Base-by-base conservation (phyloP, 2,329 filamentous ascomycete species). In the Atkinsonella hypoxylon region DNA sequence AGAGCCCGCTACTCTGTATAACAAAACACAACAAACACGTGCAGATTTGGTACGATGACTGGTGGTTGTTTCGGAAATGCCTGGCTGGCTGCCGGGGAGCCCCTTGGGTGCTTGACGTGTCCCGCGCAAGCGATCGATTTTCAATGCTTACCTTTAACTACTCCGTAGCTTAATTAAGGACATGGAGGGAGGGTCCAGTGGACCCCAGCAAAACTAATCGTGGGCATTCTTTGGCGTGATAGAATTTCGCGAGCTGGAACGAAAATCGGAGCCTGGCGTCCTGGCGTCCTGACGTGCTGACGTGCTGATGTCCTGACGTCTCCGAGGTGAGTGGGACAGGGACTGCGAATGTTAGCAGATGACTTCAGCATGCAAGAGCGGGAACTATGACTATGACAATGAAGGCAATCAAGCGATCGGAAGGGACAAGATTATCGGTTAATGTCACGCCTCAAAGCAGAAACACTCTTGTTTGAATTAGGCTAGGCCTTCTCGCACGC, bases 231-330 rank as follows among this genome's bases (percentile, higher is more conserved):
- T n/a, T n/a, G n/a, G n/a, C n/a, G n/a, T n/a, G n/a, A n/a, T n/a
- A 13, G 32, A 10, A 34, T 4, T 11, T 3, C 20, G 15, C 32
- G 12, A 17, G 34, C 22, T 47, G 34, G 20, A 47, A 26, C 44
- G 31, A 20, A 45, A 39, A 39, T 20, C 22, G 48, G 50, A 52
- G 42, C 47, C 49, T 36, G 45, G 45, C 30, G 41, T 45, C 43
- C n/a, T n/a, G n/a, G n/a, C n/a, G n/a, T n/a, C n/a, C n/a, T n/a
- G n/a, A n/a, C n/a, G n/a, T n/a, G n/a, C n/a, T n/a, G n/a, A n/a
- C n/a, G n/a, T n/a, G n/a, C n/a, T n/a, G n/a, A n/a, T n/a, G n/a
- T n/a, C 20, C 20, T 42, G 45, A 45, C 30, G 41, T 45, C 44
- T 39, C 15, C 31, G n/a, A 31, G 15, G 18, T 6, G 31, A n/a